Base-by-base conservation (phyloP, 805 yeast species). In the Candida vartiovaarae region DNA sequence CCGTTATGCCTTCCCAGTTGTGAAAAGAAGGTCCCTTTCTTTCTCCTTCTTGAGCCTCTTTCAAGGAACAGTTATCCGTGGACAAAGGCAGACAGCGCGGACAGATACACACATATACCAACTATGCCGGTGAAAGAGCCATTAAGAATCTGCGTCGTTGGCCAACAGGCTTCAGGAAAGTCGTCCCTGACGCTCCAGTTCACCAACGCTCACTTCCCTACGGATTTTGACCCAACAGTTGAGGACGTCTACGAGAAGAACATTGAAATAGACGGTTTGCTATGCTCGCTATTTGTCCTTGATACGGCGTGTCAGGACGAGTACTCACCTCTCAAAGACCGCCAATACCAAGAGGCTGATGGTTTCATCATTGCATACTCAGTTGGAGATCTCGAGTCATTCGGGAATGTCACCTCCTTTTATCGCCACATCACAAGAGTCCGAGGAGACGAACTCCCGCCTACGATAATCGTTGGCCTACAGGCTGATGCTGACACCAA, bases 221-320 rank as follows among this genome's bases (percentile, higher is more conserved):
- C 75, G 53, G 84, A 78, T 57, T 79, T 78, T 48, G 84, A 80
- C 62, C 82, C 84, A 8, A 74, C 82, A 33, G 78, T 80, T 50
- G 86, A 80, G 59, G 85, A 80, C 59, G 75, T 81, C 4, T 80
- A 80, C 63, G 59, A 78, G 45, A 79, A 76, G 53, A 74, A 72
- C 41, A 70, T 80, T 50, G 65, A 64, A 31, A 68, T 79, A 28
- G 80, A 80, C 53, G 75, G 73, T n/a, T 72, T 70, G 42, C 68
- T 65, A 28, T 74, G 72, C 34, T 64, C 72, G 8, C 52, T 76
- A 39, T 85, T 82, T 57, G 76, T 83, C 39, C 69, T 83, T 54
- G 91, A 83, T 58, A 83, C 90, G 15, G 90, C 89, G 6, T 84
- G 85, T 29, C 89, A 82, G 66, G 93, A 84, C 61, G 90, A 82